Evolutionary conservation across 2,329 filamentous ascomycete species (phyloP).

Genomic region (Pseudonectria foliicola): DNA sequence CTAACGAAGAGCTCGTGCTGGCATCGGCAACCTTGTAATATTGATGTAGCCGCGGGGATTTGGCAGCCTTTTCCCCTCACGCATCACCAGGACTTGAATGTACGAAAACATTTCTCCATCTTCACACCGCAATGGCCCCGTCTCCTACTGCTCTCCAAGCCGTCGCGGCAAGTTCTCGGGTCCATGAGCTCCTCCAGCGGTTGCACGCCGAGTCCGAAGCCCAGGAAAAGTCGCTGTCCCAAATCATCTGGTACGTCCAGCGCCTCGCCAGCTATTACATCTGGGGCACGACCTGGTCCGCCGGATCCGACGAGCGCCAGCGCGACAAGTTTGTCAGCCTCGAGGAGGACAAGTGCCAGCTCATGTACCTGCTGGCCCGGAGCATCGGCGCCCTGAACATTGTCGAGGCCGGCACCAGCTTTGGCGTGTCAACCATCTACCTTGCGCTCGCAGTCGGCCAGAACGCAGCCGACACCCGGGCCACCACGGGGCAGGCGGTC

Average conservation of each 20-base stretch:
- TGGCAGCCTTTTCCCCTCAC: too few species aligned
- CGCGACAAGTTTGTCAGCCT: constrained; percentile 54
- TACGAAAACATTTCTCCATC: too few species aligned
- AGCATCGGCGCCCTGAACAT: constrained; percentile 42
- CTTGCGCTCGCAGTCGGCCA: constrained; percentile 50
- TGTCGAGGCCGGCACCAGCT: constrained; percentile 57
- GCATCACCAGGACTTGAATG: too few species aligned
- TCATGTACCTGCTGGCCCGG: constrained; percentile 48
- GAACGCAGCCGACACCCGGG: constrained; percentile 27
- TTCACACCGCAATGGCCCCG: constrained; percentile 8
- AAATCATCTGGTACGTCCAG: constrained; percentile 20
- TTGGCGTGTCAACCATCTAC: constrained; percentile 57
- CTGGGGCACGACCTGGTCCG: constrained; percentile 15
- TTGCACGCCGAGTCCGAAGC: constrained; percentile 21
- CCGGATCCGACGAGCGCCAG: constrained; percentile 32
- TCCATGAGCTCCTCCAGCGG: constrained; percentile 19
- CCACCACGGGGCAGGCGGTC: constrained; percentile 10
- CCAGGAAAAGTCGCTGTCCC: constrained; percentile 19
- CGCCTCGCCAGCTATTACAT: constrained; percentile 18
- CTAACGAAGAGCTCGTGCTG: too few species aligned
- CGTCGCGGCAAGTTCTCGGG: constrained; percentile 17
- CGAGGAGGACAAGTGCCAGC: constrained; percentile 50
- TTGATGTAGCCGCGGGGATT: too few species aligned
- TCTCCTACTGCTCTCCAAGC: constrained; percentile 15
- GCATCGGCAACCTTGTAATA: too few species aligned